Evolutionary conservation across 108 stramenopile genomes (phyloP).

Genomic region (Cyclotella distinguenda): DNA sequence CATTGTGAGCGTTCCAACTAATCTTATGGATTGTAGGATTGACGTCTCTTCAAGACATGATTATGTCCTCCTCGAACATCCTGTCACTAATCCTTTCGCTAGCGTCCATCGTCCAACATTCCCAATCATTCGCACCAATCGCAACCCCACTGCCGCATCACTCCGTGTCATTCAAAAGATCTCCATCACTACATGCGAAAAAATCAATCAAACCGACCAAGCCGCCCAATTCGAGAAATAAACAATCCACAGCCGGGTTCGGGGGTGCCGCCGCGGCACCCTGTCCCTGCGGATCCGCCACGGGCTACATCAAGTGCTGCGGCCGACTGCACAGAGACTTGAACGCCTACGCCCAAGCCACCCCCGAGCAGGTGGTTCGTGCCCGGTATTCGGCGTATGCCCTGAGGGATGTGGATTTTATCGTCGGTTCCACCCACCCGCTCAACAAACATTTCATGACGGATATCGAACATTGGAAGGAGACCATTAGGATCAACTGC

Average conservation of each 20-base stretch:
- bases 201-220: slow-evolving; percentile 26
- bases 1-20: not conserved
- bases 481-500: slow-evolving; percentile 59
- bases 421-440: slow-evolving; percentile 50
- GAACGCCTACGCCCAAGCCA: slow-evolving; percentile 45
- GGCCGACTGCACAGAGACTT: slow-evolving; percentile 58
- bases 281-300: slow-evolving; percentile 63
- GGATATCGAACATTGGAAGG: slow-evolving; percentile 68
- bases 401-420: slow-evolving; percentile 64
- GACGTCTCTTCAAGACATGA: not conserved
- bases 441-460: slow-evolving; percentile 45
- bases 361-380: slow-evolving; percentile 62
- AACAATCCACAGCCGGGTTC: slow-evolving; percentile 50
- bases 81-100: not conserved
- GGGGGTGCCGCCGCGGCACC: slow-evolving; percentile 64
- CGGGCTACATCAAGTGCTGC: slow-evolving; percentile 63
- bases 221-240: slow-evolving; percentile 34
- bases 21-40: not conserved
- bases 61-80: not conserved
- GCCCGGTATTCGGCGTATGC: slow-evolving; percentile 78
- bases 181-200: slow-evolving; percentile 33
- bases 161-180: not conserved
- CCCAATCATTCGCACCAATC: not conserved
- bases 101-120: not conserved
- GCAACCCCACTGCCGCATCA: not conserved